These are phyloP conservation scores for Euphorbia lathyris DNA, from an alignment of 345 rosid species.

Conservation along the genomic window DNA sequence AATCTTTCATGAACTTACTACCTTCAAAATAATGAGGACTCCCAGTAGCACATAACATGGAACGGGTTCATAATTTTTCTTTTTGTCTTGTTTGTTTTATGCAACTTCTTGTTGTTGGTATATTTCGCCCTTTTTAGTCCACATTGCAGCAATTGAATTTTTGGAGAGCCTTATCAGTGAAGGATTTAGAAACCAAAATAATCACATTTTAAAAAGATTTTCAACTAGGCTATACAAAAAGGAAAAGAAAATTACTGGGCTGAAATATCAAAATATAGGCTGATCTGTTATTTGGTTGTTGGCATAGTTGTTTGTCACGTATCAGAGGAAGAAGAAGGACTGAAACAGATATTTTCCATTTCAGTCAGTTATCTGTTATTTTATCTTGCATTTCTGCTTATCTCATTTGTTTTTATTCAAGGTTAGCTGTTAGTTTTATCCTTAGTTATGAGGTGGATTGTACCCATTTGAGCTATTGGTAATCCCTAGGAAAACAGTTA, in stretches of 20 bases:
- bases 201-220: background rate
- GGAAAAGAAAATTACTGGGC: background rate
- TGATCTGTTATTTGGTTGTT: background rate
- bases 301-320: too few species aligned
- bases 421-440: too few species aligned
- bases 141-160: background rate
- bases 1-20: background rate
- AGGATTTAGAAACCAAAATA: too few species aligned
- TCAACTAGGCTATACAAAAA: background rate
- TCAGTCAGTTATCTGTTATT: too few species aligned
- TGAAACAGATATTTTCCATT: too few species aligned
- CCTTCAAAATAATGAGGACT: background rate
- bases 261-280: background rate
- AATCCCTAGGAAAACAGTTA: too few species aligned
- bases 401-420: too few species aligned
- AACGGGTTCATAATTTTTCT: background rate
- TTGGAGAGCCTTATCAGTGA: background rate
- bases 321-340: too few species aligned
- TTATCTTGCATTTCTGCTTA: too few species aligned
- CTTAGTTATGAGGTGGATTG: too few species aligned
- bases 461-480: too few species aligned
- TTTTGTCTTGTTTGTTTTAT: background rate
- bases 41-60: background rate
- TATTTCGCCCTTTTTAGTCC: background rate
- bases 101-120: background rate